phyloP scores from a whole-genome alignment of 129 eudicot species.

The Helianthus annuus region DNA sequence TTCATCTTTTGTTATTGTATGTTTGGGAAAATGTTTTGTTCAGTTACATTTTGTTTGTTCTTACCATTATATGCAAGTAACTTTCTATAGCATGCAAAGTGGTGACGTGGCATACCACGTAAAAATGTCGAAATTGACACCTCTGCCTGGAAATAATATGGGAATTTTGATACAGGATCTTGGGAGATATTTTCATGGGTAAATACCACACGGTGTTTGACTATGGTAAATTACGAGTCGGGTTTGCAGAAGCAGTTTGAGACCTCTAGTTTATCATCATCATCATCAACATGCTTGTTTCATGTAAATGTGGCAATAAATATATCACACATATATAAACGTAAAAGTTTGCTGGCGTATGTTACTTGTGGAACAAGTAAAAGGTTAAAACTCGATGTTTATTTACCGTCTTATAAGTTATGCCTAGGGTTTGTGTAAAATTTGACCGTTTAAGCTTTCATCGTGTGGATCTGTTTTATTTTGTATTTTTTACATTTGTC shows the following conservation, averaged over 20 bases:
- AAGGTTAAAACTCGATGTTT: neutral
- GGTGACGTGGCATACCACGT: neutral
- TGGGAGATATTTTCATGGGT: constrained; percentile 63
- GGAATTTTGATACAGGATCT: constrained; percentile 42
- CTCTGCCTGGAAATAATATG: neutral
- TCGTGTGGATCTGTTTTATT: neutral
- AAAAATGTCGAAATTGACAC: neutral
- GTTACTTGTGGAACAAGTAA: constrained; percentile 18
- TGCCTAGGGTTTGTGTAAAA: neutral
- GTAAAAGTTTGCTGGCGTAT: constrained; percentile 2
- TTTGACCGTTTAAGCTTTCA: neutral
- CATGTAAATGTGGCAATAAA: constrained; percentile 32
- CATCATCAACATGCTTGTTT: constrained; percentile 4
- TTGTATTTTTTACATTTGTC: neutral
- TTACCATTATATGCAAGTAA: no score
- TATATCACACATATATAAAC: neutral
- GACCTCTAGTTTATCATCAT: neutral
- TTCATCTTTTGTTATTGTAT: no score
- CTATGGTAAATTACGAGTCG: constrained; percentile 46
- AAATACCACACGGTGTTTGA: constrained; percentile 60
- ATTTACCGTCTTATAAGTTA: neutral
- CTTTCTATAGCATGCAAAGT: neutral
- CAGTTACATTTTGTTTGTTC: no score
- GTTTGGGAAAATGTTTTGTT: no score
- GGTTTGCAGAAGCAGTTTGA: constrained; percentile 57